Evolutionary conservation across 805 yeast genomes (phyloP).

Genomic region (Starmerella scarabaei): DNA sequence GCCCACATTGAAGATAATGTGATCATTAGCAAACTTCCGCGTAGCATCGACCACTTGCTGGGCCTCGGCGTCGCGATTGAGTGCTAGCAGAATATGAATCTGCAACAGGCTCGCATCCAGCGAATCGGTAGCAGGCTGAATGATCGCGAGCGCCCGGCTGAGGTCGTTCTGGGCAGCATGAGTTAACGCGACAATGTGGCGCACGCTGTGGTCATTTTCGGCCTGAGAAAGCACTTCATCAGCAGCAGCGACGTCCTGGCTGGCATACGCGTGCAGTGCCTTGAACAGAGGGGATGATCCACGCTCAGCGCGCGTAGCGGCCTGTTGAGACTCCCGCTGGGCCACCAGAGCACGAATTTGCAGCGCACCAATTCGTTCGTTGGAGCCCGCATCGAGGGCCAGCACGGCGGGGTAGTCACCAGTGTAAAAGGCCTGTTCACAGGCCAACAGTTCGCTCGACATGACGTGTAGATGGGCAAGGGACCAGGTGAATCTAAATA

Average conservation of each 20-base stretch:
- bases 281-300: slow-evolving; percentile 20
- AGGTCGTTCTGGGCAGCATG: slow-evolving; percentile 31
- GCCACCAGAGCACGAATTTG: slow-evolving; percentile 30
- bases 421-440: slow-evolving; percentile 32
- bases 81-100: slow-evolving; percentile 31
- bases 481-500: not conserved
- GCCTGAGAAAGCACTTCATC: slow-evolving; percentile 17
- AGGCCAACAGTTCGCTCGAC: slow-evolving; percentile 25
- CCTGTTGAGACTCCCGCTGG: slow-evolving; percentile 25
- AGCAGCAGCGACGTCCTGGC: slow-evolving; percentile 19
- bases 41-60: slow-evolving; percentile 34
- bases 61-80: slow-evolving; percentile 36
- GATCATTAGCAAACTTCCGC: slow-evolving; percentile 49
- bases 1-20: slow-evolving; percentile 59
- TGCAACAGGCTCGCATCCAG: slow-evolving; percentile 29
- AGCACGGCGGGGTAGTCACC: slow-evolving; percentile 30
- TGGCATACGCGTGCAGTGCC: slow-evolving; percentile 23
- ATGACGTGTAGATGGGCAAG: not conserved
- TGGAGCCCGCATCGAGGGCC: slow-evolving; percentile 20
- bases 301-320: slow-evolving; percentile 21
- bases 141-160: slow-evolving; percentile 34
- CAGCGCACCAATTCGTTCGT: slow-evolving; percentile 25
- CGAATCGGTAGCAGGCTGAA: slow-evolving; percentile 30
- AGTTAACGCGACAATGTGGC: slow-evolving; percentile 32
- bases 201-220: slow-evolving; percentile 25